Evolutionary conservation across 495 filamentous ascomycete genomes (phyloP), one percentile per base, ranked within the genome.

Genomic region (Rostrohypoxylon terebratum): DNA sequence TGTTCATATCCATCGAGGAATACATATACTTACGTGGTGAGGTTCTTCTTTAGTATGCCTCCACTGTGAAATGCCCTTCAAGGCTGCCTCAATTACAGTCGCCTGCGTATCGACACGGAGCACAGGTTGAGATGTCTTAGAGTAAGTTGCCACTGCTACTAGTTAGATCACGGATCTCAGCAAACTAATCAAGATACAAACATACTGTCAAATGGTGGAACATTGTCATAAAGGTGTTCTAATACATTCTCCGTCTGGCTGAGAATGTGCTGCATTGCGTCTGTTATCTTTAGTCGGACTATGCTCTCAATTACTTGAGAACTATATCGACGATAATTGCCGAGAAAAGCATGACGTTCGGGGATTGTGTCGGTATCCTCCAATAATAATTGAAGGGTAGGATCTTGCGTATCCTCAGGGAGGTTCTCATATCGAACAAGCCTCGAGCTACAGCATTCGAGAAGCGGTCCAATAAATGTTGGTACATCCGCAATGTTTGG

Each of bases 281-380:
- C 96, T 44, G 91, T 86, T 11, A 94, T 90, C 66, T 91, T 88
- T 65, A 91, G 89, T 50, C 91, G 85, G 16, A 94, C 92, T 55
- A 98, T 92, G 31, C 84, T 85, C 79, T 98, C 94, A 53, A 98
- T 91, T 4, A 97, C 88, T 34, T 90, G 89, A 10, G 88, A 88
- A 77, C 94, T 96, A 73, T 96, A 98, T 51, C 96, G 88, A 21
- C 94, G 85, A 77, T 98, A 99, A 74, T 98, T 98, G 0, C 96
- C 95, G n/a, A 98, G 86, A 77, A 99, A 99, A 11, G 94, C 93
- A 81, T 99, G 96, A 23, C 92, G 86, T 78, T 99, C 96, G 1
- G 96, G 96, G 33, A 94, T 85, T 0, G 96, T 98, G 78, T 98
- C 96, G 34, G 97, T 93, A 77, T 99, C 96, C 68, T 97, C 94